Evolutionary conservation across 768 basidiomycete genomes (phyloP).

Genomic region (Trametes coccinea): DNA sequence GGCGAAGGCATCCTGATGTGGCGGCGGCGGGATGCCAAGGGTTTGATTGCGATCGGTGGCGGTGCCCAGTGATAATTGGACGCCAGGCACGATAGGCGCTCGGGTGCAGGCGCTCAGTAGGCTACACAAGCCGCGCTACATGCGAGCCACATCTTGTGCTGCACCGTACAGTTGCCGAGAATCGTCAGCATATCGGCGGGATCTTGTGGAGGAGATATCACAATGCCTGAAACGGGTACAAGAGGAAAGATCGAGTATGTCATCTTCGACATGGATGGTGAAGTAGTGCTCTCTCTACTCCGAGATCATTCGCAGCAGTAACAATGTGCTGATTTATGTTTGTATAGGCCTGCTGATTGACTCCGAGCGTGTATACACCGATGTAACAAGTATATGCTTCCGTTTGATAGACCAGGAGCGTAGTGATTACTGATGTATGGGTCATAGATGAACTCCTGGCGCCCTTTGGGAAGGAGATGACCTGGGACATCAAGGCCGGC

Average conservation of each 20-base stretch:
- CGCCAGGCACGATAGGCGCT: background rate
- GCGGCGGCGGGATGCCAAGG: background rate
- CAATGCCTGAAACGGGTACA: background rate
- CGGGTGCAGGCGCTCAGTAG: too few relatives aligned
- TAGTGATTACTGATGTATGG: background rate
- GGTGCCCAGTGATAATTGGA: background rate
- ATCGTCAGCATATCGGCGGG: too few relatives aligned
- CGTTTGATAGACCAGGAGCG: too few relatives aligned
- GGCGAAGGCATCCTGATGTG: too few relatives aligned
- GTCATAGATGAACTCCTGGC: conserved; percentile 67
- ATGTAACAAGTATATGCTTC: conserved; percentile 64
- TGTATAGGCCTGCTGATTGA: conserved; percentile 71
- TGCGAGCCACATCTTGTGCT: too few relatives aligned
- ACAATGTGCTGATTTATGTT: background rate
- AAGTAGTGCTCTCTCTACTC: background rate
- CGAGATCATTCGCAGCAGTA: background rate
- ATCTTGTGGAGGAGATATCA: background rate
- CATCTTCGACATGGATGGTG: conserved; percentile 40
- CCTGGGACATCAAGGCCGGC: conserved; percentile 87
- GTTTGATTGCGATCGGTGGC: conserved; percentile 6
- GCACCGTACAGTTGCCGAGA: too few relatives aligned
- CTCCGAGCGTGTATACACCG: conserved; percentile 74
- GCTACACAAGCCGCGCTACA: too few relatives aligned
- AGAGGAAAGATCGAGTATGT: conserved; percentile 32
- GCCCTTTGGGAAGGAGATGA: conserved; percentile 73